Percentiles rank a stretch among this genome's conserved stretches.
These are phyloP conservation scores for Solanum corneliomulleri DNA, from an alignment of 257 asterid genomes.

Conservation along the genomic window DNA sequence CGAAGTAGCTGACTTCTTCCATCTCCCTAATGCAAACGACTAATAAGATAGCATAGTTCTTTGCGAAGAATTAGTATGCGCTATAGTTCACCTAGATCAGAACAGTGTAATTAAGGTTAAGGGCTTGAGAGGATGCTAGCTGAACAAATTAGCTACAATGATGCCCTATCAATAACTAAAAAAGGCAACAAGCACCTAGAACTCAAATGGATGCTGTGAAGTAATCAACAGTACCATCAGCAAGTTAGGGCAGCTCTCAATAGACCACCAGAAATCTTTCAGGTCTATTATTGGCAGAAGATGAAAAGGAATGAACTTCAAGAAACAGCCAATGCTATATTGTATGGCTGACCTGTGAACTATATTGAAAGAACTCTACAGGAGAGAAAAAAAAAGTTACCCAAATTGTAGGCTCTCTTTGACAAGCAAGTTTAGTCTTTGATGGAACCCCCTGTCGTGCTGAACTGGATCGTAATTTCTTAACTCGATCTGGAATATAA, in stretches of 20 bases:
- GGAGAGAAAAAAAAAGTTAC: slow-evolving; percentile 28
- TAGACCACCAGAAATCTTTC: background rate
- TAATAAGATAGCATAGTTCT: background rate
- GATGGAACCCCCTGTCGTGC: slow-evolving; percentile 87
- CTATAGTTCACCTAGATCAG: background rate
- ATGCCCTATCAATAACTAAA: background rate
- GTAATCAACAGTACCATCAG: background rate
- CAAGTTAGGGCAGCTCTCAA: background rate
- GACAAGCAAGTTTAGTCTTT: slow-evolving; percentile 66
- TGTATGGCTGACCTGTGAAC: background rate
- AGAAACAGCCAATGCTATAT: background rate
- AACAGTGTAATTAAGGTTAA: background rate
- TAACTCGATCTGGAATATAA: slow-evolving; percentile 55
- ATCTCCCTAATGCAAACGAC: background rate
- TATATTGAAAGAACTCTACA: background rate
- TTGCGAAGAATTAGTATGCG: background rate
- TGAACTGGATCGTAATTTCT: slow-evolving; percentile 65
- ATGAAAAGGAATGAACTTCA: background rate
- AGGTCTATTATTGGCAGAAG: background rate
- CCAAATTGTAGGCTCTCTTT: slow-evolving; percentile 85
- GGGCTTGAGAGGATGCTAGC: background rate
- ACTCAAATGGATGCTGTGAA: background rate
- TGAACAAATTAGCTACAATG: background rate
- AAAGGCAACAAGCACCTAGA: background rate
- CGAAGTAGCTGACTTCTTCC: background rate